Evolutionary conservation across 441 rosid species (phyloP), one percentile per base, ranked within the genome.

Genomic region (Pelargonium fulgidum): DNA sequence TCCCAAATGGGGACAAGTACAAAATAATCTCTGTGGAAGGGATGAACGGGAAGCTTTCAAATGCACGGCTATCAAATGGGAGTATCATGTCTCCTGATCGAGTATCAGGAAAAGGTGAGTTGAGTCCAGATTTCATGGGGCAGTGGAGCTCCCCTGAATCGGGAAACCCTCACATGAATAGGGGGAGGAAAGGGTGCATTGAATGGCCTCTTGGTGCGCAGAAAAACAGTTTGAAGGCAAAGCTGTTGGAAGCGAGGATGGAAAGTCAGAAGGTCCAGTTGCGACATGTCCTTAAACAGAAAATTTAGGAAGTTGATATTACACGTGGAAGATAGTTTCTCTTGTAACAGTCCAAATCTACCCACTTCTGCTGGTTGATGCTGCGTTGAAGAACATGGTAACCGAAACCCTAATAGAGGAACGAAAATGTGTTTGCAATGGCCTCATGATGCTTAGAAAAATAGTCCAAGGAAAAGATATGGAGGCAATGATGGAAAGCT

Each of bases 101-200:
- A 12, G 54, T 48, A 48, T 48, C 54, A 13, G 54, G 54, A 9
- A 91, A 86, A 65, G 86, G 89, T 69, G 83, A 80, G 64, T 72
- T 80, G 48, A 83, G 92, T 11, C 76, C 82, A 2, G 88, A 86
- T 69, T 75, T 80, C 67, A 77, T 67, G 47, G 92, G 82, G 68
- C 89, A 88, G 19, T 91, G 97, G 96, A 91, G 92, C 75, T 89
- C 96, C 0, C 96, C 96, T 0, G 96, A 94, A 61, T 79, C 86
- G 0, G 86, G 84, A 67, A 82, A 87, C 72, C 86, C 89, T 68
- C 91, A 85, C 72, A 70, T 88, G 67, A 79, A 82, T 54, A 81
- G 85, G 63, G 97, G 96, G 61, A 88, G 85, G 92, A 91, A 91
- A 76, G 97, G 99, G 36, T 91, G 97, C 88, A 91, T 94, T 19